Evolutionary conservation across 306 rosid genomes (phyloP), one percentile per base, ranked within the genome.

Genomic region (Cicer pinnatifidum): DNA sequence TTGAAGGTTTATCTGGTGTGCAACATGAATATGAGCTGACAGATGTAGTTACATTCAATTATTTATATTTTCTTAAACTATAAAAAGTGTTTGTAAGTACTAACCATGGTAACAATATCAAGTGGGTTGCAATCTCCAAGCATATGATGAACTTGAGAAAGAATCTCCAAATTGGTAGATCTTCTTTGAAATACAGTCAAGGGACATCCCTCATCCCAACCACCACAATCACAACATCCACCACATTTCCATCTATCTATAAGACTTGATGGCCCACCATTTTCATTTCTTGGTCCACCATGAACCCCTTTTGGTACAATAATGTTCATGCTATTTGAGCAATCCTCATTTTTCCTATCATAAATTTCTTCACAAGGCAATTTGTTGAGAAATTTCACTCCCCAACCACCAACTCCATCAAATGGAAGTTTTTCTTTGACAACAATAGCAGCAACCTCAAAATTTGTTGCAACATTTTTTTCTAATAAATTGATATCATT

Each of bases 121-220:
- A 89, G 68, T 40, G 90, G 67, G 54, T 83, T 86, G 89, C 87
- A 93, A 28, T 89, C 86, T 59, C 78, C 89, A 44, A 69, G 90
- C 8, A 23, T 65, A 56, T 87, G 35, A 51, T 51, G 85, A 6
- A 43, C 73, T 48, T 69, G 80, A 48, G 85, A 71, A 19, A 82
- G 53, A 72, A 9, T 57, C 9, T 85, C 83, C 3, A 50, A 79
- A 43, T 77, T 76, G 67, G 66, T 66, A 12, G 83, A 75, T 85
- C 81, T 66, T 61, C 85, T 85, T 75, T 86, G 74, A 64, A 89
- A 87, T 17, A 91, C 81, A 1, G 97, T 89, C 61, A 93, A 86
- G 71, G 97, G 92, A 67, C 98, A 93, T 48, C 98, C 98, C 67
- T 85, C 78, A 83, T 93, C 97, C 98, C 98, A 93, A 83, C 98